Evolutionary conservation across 306 rosid species (phyloP).

Genomic region (Ziziphus jujuba): DNA sequence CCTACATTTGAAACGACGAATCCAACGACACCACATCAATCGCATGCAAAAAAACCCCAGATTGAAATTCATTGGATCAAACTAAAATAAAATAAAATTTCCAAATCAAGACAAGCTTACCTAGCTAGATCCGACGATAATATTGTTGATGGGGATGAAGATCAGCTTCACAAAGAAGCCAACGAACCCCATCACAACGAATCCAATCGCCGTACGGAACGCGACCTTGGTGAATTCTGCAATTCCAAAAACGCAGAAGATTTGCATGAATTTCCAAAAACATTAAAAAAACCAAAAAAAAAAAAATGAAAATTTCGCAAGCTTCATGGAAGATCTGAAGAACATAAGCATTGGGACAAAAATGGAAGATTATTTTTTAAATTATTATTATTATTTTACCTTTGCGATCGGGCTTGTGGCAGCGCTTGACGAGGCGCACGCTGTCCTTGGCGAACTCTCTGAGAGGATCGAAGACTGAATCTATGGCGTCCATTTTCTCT

Average conservation of each 20-base stretch:
- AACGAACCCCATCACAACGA: conserved; percentile 83
- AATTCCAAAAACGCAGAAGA: not conserved
- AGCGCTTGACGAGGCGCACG: conserved; percentile 67
- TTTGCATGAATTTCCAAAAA: not conserved
- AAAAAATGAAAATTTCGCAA: not conserved
- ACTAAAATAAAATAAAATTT: not conserved
- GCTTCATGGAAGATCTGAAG: not conserved
- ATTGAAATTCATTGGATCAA: not conserved
- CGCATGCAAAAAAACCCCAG: not conserved
- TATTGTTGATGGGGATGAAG: conserved; percentile 81
- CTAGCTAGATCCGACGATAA: conserved; percentile 79
- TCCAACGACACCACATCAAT: not conserved
- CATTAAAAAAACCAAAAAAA: not conserved
- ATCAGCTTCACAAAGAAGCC: conserved; percentile 75
- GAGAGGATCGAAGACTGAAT: conserved; percentile 68
- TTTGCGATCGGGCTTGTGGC: conserved; percentile 79
- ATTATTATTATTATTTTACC: conserved; percentile 33
- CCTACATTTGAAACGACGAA: no score
- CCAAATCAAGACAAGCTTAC: not conserved
- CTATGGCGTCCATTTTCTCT: conserved; percentile 63
- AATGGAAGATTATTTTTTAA: conserved; percentile 1
- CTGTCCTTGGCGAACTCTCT: conserved; percentile 75
- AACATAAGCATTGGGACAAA: not conserved
- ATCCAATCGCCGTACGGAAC: conserved; percentile 73
- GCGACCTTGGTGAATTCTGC: conserved; percentile 79